Evolutionary conservation across 768 basidiomycete species (phyloP), one percentile per base, ranked within the genome.

Genomic region (Lactifluus piperatus): DNA sequence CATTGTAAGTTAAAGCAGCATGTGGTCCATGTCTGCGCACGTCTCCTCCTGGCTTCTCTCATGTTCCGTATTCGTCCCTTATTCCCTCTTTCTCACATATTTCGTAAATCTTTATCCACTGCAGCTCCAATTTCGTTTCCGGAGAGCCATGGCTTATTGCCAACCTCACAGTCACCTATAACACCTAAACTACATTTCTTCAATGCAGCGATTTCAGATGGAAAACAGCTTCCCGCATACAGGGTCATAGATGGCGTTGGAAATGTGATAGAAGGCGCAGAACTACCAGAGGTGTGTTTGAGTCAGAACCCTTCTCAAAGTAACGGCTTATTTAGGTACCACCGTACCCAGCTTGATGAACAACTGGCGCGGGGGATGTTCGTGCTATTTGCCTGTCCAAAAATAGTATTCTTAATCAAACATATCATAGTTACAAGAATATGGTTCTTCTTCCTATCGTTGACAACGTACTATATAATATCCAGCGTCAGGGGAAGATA

Each of bases 401-500:
- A 48, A 41, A 5, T 45, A 9, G 11, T 34, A 11, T 24, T 48
- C n/a, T n/a, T n/a, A n/a, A n/a, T 10, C 51, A 59, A 26, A 63
- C 13, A 22, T 16, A 36, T 53, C 36, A 47, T 50, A 84, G 85
- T 61, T 94, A 90, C 66, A 84, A 87, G 70, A 74, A 85, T 57
- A 92, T 91, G 87, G 80, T 81, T 56, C 76, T 90, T 30, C 73
- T 91, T 55, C 94, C 94, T 0, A 82, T 84, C 41, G 74, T 94
- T 69, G 94, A 97, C 73, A 93, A 85, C 64, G 76, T 95, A 36
- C 77, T 97, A 16, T 90, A 93, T 72, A 94, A 94, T 65, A 84
- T 94, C 9, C 94, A 97, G 69, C 82, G 94, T 8, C 94, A 97
- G 71, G 94, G 94, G 27, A 91, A 91, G 72, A 91, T 91, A 64